A percentile compares a stretch with the other conserved stretches of the same genome.
Conservation (phyloP, 2,329 filamentous ascomycete species). For the Colletotrichum lupini region DNA sequence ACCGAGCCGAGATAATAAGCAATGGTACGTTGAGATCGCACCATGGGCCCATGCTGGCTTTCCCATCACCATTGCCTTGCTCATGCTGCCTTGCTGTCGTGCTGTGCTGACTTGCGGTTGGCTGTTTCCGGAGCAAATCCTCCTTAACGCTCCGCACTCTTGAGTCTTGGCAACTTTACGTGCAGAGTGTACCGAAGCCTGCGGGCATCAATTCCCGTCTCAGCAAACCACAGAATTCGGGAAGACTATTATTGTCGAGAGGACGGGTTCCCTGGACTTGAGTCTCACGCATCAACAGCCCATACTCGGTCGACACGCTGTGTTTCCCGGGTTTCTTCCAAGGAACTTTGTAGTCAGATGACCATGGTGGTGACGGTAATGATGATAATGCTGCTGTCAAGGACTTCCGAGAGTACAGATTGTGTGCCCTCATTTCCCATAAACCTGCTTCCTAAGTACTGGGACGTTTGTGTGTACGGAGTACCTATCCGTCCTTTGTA, state of each 20-base stretch:
- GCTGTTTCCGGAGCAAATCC: slow-evolving; percentile 27
- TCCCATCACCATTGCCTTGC: not conserved
- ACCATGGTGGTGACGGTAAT: not conserved
- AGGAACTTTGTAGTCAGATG: slow-evolving; percentile 1
- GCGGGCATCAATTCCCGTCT: slow-evolving; percentile 8
- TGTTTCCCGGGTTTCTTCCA: not conserved
- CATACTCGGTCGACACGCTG: slow-evolving; percentile 12
- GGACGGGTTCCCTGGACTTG: not conserved
- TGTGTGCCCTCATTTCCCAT: not conserved
- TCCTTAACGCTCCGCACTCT: slow-evolving; percentile 26
- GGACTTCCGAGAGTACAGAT: not conserved
- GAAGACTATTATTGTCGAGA: not conserved
- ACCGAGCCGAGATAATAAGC: not conserved
- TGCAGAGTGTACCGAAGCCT: not conserved
- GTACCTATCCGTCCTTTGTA: not conserved
- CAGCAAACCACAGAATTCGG: not conserved
- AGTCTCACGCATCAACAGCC: slow-evolving; percentile 1
- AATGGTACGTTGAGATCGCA: not conserved
- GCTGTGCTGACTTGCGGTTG: not conserved
- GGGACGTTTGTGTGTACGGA: slow-evolving; percentile 6
- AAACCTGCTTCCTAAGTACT: not conserved
- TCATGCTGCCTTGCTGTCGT: not conserved
- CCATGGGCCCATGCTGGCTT: not conserved
- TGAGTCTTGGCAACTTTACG: slow-evolving; percentile 1
- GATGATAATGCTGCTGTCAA: not conserved